Evolutionary conservation across 2,329 filamentous ascomycete species (phyloP).

Genomic region (Ambrosiella cleistominuta): DNA sequence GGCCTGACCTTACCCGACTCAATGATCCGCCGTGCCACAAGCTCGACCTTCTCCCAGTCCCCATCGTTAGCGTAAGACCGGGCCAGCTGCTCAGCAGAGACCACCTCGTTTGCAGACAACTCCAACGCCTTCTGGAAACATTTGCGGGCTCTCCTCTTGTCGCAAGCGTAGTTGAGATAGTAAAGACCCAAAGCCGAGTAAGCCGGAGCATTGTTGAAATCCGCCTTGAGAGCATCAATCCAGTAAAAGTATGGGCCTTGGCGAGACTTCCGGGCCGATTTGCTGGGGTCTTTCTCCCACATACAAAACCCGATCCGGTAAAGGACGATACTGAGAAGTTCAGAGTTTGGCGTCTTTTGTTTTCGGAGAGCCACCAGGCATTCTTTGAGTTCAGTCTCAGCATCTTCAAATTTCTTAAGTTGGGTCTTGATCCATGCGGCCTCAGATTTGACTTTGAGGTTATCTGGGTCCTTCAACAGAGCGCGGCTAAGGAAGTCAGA

Average conservation of each 20-base stretch:
- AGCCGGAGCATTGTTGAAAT: slow-evolving; percentile 73
- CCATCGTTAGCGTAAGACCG: slow-evolving; percentile 71
- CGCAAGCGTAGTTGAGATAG: slow-evolving; percentile 79
- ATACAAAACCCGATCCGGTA: slow-evolving; percentile 76
- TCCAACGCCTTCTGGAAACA: slow-evolving; percentile 97
- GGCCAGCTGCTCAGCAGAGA: slow-evolving; percentile 74
- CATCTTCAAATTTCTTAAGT: slow-evolving; percentile 54
- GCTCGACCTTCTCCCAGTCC: slow-evolving; percentile 93
- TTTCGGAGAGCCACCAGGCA: slow-evolving; percentile 49
- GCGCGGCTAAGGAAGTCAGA: slow-evolving; percentile 66
- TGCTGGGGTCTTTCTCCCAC: slow-evolving; percentile 67
- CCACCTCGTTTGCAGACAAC: slow-evolving; percentile 68
- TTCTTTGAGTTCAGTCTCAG: slow-evolving; percentile 50
- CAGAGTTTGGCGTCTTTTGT: slow-evolving; percentile 34
- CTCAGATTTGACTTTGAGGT: slow-evolving; percentile 67
- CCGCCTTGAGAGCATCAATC: slow-evolving; percentile 65
- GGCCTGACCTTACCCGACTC: slow-evolving; percentile 88
- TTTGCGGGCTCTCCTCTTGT: slow-evolving; percentile 69
- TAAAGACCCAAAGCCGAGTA: slow-evolving; percentile 84
- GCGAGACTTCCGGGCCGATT: slow-evolving; percentile 58
- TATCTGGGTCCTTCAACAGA: slow-evolving; percentile 50
- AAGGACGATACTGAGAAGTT: slow-evolving; percentile 68
- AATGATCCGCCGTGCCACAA: slow-evolving; percentile 75
- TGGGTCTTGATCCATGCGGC: slow-evolving; percentile 84
- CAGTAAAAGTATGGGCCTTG: slow-evolving; percentile 71